These are phyloP conservation scores for Mortierella sp. DNA, from an alignment of 371 early-diverging fungal genomes.

Conservation along the genomic window DNA sequence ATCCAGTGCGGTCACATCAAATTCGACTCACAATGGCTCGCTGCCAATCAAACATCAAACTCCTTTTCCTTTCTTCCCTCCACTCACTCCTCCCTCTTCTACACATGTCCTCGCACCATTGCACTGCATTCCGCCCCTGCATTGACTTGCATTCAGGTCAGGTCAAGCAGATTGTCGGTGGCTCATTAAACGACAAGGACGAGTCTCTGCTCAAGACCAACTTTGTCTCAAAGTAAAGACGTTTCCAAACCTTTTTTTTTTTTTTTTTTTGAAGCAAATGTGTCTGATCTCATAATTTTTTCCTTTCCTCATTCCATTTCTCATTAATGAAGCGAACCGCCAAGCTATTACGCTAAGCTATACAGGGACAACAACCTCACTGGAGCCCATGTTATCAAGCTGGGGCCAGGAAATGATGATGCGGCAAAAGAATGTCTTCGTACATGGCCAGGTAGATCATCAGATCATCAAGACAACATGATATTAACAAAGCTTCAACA, in stretches of 20 bases:
- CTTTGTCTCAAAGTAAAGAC: slow-evolving; percentile 84
- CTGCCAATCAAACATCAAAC: not conserved
- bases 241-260: not conserved
- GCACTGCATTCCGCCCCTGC: slow-evolving; percentile 91
- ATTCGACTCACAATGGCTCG: not conserved
- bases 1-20: not conserved
- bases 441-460: slow-evolving; percentile 81
- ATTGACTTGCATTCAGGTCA: slow-evolving; percentile 96
- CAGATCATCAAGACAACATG: not conserved
- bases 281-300: not conserved
- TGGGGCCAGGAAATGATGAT: slow-evolving; percentile 89
- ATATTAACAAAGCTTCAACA: no score
- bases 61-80: not conserved
- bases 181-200: slow-evolving; percentile 81
- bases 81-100: not conserved
- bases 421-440: slow-evolving; percentile 88
- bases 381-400: slow-evolving; percentile 96
- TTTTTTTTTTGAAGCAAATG: not conserved
- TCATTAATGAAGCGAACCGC: slow-evolving; percentile 69
- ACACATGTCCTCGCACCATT: slow-evolving; percentile 21
- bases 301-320: slow-evolving; percentile 9
- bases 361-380: slow-evolving; percentile 78
- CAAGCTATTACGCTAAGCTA: slow-evolving; percentile 84
- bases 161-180: slow-evolving; percentile 99
- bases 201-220: slow-evolving; percentile 84